Base-by-base conservation (phyloP, 2,329 filamentous ascomycete species). In the Pseudofabraea citricarpa region DNA sequence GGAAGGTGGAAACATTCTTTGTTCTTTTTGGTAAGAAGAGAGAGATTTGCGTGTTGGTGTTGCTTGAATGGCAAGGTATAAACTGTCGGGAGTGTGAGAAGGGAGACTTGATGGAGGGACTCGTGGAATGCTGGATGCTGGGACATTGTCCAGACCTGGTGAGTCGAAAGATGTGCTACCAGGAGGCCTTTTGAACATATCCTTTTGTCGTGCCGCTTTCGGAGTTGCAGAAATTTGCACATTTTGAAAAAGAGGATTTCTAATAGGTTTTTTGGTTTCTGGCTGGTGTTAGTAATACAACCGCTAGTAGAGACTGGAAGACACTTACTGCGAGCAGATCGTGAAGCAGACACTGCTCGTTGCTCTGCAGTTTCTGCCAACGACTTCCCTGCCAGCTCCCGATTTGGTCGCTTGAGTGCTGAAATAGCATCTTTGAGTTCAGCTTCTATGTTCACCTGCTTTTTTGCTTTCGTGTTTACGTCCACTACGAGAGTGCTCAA, bases 341-440 rank as follows among this genome's bases (percentile, higher is more conserved):
- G 66, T 12, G 72, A 58, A 35, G 68, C 68, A 4, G 68, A 68
- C 13, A 68, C 69, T 5, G 70, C 67, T 42, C 81, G 76, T 53
- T 75, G 75, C 59, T 89, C 83, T 4, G 79, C 75, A 20, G 79
- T 82, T 51, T 87, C 84, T 3, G 76, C 79, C 44, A 86, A 71
- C 27, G 79, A 75, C 54, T 81, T 82, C 23, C 81, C 80, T 10
- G 83, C 84, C 31, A 85, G 71, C 18, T 79, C 75, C 36, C 87
- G 77, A 56, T 91, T 90, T 1, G 87, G 87, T 62, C 83, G 88
- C 60, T 85, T 83, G 32, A 91, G 62, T 8, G 81, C 76, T 5
- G 77, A 77, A 39, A 93, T 90, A 7, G 87, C 87, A 46, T 87
- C 78, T 52, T 80, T 78, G 24, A 91, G 64, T 56, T 90, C 83